These are phyloP conservation scores for Acacia concinna DNA, from an alignment of 331 rosid genomes.

Conservation along the genomic window DNA sequence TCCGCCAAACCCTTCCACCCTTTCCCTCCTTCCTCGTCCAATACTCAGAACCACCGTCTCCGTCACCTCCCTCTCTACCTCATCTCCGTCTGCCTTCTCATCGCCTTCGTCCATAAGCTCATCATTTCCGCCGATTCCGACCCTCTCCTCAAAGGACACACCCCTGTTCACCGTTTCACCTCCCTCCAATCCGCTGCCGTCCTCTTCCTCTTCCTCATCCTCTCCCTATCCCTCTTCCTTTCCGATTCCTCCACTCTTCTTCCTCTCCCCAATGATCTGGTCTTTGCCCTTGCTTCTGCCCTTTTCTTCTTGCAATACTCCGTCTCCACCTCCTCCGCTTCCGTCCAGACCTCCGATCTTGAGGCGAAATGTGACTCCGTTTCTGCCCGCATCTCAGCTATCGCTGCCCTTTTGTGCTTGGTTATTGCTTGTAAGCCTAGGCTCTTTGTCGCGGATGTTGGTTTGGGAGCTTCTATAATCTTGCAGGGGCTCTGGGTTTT, in stretches of 20 bases:
- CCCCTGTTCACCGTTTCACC: slow-evolving; percentile 77
- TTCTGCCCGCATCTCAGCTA: slow-evolving; percentile 51
- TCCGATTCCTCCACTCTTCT: slow-evolving; percentile 56
- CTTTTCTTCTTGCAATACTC: slow-evolving; percentile 66
- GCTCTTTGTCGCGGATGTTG: slow-evolving; percentile 74
- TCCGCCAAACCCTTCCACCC: slow-evolving; percentile 84
- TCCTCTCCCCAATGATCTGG: slow-evolving; percentile 63
- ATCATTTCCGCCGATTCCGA: slow-evolving; percentile 62
- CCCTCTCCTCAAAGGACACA: slow-evolving; percentile 72
- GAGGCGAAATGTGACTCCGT: slow-evolving; percentile 77
- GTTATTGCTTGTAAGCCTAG: slow-evolving; percentile 62
- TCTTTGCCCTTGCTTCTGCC: slow-evolving; percentile 64
- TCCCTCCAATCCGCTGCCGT: slow-evolving; percentile 77
- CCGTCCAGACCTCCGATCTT: slow-evolving; percentile 71
- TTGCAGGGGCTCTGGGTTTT: slow-evolving; percentile 81
- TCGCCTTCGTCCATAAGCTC: slow-evolving; percentile 63
- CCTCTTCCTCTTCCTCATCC: slow-evolving; percentile 69
- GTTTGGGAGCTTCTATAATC: slow-evolving; percentile 53
- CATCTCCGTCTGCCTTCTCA: slow-evolving; percentile 43
- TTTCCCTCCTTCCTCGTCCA: slow-evolving; percentile 41
- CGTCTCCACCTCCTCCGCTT: slow-evolving; percentile 52
- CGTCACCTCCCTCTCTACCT: slow-evolving; percentile 64
- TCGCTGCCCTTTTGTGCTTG: slow-evolving; percentile 53
- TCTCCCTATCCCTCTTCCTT: slow-evolving; percentile 63
- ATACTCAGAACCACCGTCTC: slow-evolving; percentile 33